Evolutionary conservation across 2,329 filamentous ascomycete species (phyloP), one percentile per base, ranked within the genome.

Genomic region (Sporothrix euskadiensis): DNA sequence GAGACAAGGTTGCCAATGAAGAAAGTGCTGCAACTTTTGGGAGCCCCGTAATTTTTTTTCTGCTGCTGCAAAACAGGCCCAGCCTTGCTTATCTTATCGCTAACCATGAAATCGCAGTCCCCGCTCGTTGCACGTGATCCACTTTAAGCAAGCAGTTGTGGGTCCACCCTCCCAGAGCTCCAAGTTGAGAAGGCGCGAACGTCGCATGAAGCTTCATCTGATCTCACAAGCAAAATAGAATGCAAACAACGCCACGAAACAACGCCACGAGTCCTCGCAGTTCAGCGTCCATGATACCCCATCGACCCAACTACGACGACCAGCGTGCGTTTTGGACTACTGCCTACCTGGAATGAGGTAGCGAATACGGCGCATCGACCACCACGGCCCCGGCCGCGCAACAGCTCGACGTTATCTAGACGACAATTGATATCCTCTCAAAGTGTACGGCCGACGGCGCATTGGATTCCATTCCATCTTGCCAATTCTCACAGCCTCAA

Each of bases 11-110:
- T 32, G 57, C 26, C 19, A 56, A 19, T 35, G 26, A 8, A 39
- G 26, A 8, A 39, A 54, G 10, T 35, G 47, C 22, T 47, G 14
- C 44, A 41, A 54, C 47, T 32, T 69, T 35, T 35, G 9, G 44
- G 41, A 32, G 44, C 41, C 63, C 63, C 63, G 41, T 49, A 49
- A 68, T 68, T 32, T 69, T 69, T 69, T 69, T 69, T 69, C 47
- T 69, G 30, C 47, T 47, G 65, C 47, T 52, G 44, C 26, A 26
- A 63, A 63, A 66, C 4, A 30, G 10, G 26, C 26, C 44, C 57
- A 68, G 65, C 47, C 47, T 39, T 61, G 30, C 57, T 32, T 63
- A 63, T 63, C 59, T 63, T 63, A 63, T 63, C 59, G 59, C 26
- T 26, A 26, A 26, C 2, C 26, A 26, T 26, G 26, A 26, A 26